Percentiles rank a stretch among this genome's conserved stretches.
phyloP scores from a whole-genome alignment of 768 basidiomycete genomes.

The Amanita phalloides region DNA sequence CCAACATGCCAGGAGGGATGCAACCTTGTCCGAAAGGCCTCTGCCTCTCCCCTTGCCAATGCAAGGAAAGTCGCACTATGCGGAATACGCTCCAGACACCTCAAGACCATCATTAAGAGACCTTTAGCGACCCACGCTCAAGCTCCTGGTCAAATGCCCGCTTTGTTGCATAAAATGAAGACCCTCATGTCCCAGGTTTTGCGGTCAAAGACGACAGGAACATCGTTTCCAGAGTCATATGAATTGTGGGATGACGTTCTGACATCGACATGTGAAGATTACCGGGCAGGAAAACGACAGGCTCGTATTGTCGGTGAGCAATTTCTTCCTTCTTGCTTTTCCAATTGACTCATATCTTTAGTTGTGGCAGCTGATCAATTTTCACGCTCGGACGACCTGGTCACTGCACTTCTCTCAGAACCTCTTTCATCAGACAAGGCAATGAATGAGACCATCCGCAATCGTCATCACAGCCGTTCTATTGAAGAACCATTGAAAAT shows the following conservation, averaged over 20 bases:
- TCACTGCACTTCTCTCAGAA: slow-evolving; percentile 62
- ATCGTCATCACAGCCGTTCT: slow-evolving; percentile 33
- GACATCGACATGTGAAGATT: slow-evolving; percentile 22
- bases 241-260: slow-evolving; percentile 38
- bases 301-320: slow-evolving; percentile 40
- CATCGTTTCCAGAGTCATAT: slow-evolving; percentile 18
- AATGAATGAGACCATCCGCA: slow-evolving; percentile 30
- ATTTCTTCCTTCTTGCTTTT: slow-evolving; percentile 1
- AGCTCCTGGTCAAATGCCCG: slow-evolving; percentile 21
- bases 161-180: slow-evolving; percentile 37
- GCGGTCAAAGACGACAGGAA: slow-evolving; percentile 8
- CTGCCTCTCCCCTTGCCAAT: not conserved
- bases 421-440: slow-evolving; percentile 48
- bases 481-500: slow-evolving; percentile 22
- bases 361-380: slow-evolving; percentile 49
- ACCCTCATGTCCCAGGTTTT: slow-evolving; percentile 36
- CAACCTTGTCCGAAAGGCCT: not conserved
- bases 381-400: slow-evolving; percentile 44
- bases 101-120: not conserved
- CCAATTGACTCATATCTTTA: slow-evolving; percentile 13
- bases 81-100: not conserved
- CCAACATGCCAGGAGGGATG: slow-evolving; percentile 2
- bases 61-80: not conserved
- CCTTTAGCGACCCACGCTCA: not conserved
- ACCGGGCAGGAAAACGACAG: slow-evolving; percentile 21